Conservation (phyloP, 176 grass and related monocot genomes). For the Zea mays region DNA sequence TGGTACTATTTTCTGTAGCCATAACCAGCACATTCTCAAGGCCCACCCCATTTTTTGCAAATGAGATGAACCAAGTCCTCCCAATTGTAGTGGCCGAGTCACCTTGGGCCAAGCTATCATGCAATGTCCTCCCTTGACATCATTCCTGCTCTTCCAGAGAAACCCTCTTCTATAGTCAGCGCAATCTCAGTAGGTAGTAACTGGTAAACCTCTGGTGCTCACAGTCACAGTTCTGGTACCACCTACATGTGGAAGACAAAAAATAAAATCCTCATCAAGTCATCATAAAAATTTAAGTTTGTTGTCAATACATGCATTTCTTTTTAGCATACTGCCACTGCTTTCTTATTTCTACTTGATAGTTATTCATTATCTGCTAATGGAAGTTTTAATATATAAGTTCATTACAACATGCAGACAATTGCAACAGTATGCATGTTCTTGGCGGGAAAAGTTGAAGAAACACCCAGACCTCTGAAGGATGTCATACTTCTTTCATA, state of each 20-base stretch:
- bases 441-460: slow-evolving; percentile 96
- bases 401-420: slow-evolving; percentile 55
- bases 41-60: too few relatives aligned
- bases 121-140: too few relatives aligned
- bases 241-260: slow-evolving; percentile 3
- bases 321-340: not conserved
- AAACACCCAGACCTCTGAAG: slow-evolving; percentile 89
- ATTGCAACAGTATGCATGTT: slow-evolving; percentile 98
- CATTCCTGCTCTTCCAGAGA: too few relatives aligned
- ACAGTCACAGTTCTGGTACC: not conserved
- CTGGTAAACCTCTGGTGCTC: not conserved
- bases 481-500: slow-evolving; percentile 97
- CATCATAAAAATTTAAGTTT: not conserved
- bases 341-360: not conserved
- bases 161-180: not conserved
- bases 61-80: too few relatives aligned
- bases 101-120: too few relatives aligned
- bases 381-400: slow-evolving; percentile 4
- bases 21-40: too few relatives aligned
- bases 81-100: too few relatives aligned
- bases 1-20: too few relatives aligned
- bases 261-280: not conserved
- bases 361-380: slow-evolving; percentile 13
- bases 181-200: slow-evolving; percentile 1
- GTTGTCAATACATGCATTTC: not conserved